Conservation (phyloP, 148 eudicot species). For the Heliosperma pusillum region DNA sequence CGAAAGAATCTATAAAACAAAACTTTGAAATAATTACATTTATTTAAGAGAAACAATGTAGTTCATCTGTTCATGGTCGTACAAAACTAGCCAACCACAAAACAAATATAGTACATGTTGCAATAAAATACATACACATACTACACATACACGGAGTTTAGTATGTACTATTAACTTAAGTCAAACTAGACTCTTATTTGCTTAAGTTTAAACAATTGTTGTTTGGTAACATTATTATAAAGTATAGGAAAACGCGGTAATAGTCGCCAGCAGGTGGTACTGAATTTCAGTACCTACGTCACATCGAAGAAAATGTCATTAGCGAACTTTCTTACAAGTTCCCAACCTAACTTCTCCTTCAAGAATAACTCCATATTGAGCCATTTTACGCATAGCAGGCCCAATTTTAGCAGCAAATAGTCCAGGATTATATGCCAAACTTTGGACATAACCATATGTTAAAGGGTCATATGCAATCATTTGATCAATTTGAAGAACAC, state of each 20-base stretch:
- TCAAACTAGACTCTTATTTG: too few species aligned
- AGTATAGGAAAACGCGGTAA: too few species aligned
- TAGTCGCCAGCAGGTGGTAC: too few species aligned
- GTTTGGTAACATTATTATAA: too few species aligned
- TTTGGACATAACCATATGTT: slow-evolving; percentile 15
- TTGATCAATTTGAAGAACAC: slow-evolving; percentile 27
- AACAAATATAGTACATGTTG: too few species aligned
- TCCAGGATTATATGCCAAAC: background rate
- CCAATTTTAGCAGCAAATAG: slow-evolving; percentile 18
- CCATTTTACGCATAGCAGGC: slow-evolving; percentile 22
- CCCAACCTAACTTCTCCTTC: slow-evolving; percentile 12
- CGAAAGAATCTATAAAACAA: background rate
- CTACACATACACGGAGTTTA: too few species aligned
- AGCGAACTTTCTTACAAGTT: slow-evolving; percentile 15
- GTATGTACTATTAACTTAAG: too few species aligned
- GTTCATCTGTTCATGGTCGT: too few species aligned
- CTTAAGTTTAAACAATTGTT: too few species aligned
- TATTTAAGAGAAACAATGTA: background rate
- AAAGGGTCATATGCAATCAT: slow-evolving; percentile 15
- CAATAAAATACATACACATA: too few species aligned
- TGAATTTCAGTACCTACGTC: too few species aligned
- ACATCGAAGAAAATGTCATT: background rate
- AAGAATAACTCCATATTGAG: slow-evolving; percentile 12
- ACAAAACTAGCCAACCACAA: too few species aligned
- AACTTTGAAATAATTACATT: background rate